Percentiles rank a stretch among this genome's conserved stretches.
Evolutionary conservation across 257 asterid species (phyloP).

Genomic region (Fraxinus excelsior): DNA sequence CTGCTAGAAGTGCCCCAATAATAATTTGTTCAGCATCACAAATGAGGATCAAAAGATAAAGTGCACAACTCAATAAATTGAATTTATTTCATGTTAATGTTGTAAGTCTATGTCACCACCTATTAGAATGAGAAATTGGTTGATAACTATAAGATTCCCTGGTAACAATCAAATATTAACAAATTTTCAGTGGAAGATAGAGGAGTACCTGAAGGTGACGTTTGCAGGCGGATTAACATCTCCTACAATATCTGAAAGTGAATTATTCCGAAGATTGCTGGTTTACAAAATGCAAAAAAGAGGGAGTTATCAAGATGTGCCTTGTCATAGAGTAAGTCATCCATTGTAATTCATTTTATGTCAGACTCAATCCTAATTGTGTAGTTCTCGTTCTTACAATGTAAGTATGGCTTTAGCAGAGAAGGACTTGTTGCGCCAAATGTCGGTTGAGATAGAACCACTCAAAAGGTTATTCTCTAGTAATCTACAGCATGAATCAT

Average conservation of each 20-base stretch:
- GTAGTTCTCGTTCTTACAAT: constrained; percentile 31
- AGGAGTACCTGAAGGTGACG: constrained; percentile 43
- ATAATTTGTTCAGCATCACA: not conserved
- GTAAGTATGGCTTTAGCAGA: constrained; percentile 31
- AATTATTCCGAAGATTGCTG: constrained; percentile 45
- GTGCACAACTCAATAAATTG: not conserved
- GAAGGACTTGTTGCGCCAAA: constrained; percentile 47
- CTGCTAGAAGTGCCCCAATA: not conserved
- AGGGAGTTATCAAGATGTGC: constrained; percentile 20
- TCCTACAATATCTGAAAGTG: constrained; percentile 38
- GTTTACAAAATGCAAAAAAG: constrained; percentile 14
- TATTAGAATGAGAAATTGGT: not conserved
- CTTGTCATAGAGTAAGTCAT: not conserved
- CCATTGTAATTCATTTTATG: not conserved
- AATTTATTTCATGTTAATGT: not conserved
- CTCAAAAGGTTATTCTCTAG: constrained; percentile 44
- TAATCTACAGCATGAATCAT: constrained; percentile 33
- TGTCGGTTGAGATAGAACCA: constrained; percentile 37
- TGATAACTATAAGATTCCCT: not conserved
- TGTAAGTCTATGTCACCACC: not conserved
- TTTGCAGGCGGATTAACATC: constrained; percentile 45
- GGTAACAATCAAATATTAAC: not conserved
- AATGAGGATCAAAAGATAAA: not conserved
- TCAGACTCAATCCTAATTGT: not conserved
- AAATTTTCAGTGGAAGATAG: not conserved